These are phyloP conservation scores for Cladochytrium replicatum DNA, from an alignment of 192 early-diverging fungal genomes.

Conservation along the genomic window DNA sequence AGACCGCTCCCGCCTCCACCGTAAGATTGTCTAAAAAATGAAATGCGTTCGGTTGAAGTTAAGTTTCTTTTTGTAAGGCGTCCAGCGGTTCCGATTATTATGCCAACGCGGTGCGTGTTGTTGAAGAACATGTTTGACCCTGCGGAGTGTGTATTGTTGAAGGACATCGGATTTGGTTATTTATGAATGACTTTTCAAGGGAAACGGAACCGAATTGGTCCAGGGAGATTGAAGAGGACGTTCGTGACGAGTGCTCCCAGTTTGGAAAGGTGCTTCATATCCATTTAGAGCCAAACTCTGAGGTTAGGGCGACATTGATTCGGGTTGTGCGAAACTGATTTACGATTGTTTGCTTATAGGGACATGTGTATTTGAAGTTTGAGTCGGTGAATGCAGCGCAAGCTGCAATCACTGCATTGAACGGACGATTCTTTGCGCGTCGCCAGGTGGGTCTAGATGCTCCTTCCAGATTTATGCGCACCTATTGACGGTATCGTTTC, in stretches of 20 bases:
- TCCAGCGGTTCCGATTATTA: constrained; percentile 37
- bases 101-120: constrained; percentile 54
- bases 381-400: constrained; percentile 53
- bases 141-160: constrained; percentile 50
- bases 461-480: background rate
- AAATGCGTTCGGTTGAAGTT: too few relatives aligned
- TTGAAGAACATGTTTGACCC: constrained; percentile 86
- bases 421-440: constrained; percentile 85
- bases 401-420: constrained; percentile 58
- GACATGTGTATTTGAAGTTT: constrained; percentile 80
- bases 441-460: constrained; percentile 43
- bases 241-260: constrained; percentile 65
- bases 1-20: too few relatives aligned
- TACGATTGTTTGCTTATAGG: constrained; percentile 32
- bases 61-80: constrained; percentile 19
- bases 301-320: background rate
- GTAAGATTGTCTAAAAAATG: too few relatives aligned
- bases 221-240: constrained; percentile 74
- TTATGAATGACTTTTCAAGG: constrained; percentile 28
- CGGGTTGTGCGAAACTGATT: constrained; percentile 3
- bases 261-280: constrained; percentile 71
- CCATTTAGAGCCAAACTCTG: constrained; percentile 48
- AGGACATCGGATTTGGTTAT: background rate
- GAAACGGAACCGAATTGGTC: constrained; percentile 79
- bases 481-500: constrained; percentile 21